Percentiles rank a stretch among this genome's conserved stretches.
Evolutionary conservation across 257 asterid genomes (phyloP).

Genomic region (Nicotiana obtusifolia): DNA sequence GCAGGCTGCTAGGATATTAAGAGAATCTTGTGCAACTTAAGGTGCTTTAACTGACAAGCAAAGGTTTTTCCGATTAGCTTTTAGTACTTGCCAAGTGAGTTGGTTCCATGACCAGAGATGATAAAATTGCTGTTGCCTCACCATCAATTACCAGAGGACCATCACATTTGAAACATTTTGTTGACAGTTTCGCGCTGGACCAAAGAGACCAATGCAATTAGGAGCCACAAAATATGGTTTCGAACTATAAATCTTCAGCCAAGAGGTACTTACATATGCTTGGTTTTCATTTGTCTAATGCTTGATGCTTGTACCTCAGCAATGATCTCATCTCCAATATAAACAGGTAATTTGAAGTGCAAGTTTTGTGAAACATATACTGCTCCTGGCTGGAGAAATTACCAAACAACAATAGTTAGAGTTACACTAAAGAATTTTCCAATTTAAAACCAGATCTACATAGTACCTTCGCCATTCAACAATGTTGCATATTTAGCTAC

Average conservation of each 20-base stretch:
- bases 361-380: conserved; percentile 65
- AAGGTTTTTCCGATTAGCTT: not conserved
- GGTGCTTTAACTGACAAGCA: not conserved
- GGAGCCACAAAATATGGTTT: not conserved
- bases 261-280: conserved; percentile 38
- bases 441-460: not conserved
- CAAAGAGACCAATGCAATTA: not conserved
- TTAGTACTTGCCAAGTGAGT: not conserved
- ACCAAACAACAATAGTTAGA: not conserved
- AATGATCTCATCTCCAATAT: conserved; percentile 53
- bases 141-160: conserved; percentile 47
- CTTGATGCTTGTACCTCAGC: conserved; percentile 51
- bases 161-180: conserved; percentile 50
- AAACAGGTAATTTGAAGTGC: conserved; percentile 69
- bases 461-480: not conserved
- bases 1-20: not conserved
- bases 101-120: conserved; percentile 33
- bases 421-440: not conserved
- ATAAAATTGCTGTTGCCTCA: conserved; percentile 58
- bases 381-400: conserved; percentile 64
- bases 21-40: not conserved
- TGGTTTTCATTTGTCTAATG: conserved; percentile 40
- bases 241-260: not conserved
- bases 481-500: not conserved
- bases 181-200: conserved; percentile 51